Evolutionary conservation across 2,329 filamentous ascomycete genomes (phyloP).

Genomic region (Epicoccum nigrum): DNA sequence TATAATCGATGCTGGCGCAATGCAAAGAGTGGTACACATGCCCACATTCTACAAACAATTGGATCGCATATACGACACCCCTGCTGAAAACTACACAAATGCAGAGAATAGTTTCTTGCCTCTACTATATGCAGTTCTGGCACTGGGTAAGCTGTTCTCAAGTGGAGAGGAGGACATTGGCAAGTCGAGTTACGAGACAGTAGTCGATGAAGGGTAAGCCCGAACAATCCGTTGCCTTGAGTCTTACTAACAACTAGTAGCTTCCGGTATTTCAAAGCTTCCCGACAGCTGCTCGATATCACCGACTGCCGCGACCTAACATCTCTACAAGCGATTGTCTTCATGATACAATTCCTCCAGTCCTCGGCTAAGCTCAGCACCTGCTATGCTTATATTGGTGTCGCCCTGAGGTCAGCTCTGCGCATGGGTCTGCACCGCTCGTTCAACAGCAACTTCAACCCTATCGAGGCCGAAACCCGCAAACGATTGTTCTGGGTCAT

Average conservation of each 20-base stretch:
- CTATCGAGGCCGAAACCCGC: conserved; percentile 56
- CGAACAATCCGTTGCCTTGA: neutral
- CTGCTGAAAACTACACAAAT: conserved; percentile 55
- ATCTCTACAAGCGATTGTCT: conserved; percentile 58
- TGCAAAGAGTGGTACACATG: conserved; percentile 77
- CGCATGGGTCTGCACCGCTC: conserved; percentile 60
- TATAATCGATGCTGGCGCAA: conserved; percentile 65
- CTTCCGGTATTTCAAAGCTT: conserved; percentile 57
- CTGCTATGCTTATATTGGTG: conserved; percentile 60
- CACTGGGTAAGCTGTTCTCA: conserved; percentile 56
- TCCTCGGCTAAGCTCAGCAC: conserved; percentile 59
- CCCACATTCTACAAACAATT: conserved; percentile 81
- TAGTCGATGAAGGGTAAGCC: conserved; percentile 55
- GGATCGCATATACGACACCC: conserved; percentile 75
- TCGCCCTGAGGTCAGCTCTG: conserved; percentile 57
- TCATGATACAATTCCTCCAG: conserved; percentile 61
- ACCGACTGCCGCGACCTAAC: conserved; percentile 59
- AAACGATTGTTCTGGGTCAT: conserved; percentile 61
- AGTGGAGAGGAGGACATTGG: conserved; percentile 47
- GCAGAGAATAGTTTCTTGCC: conserved; percentile 56
- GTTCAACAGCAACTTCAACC: conserved; percentile 54
- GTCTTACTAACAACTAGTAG: conserved; percentile 35
- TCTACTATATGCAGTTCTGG: conserved; percentile 55
- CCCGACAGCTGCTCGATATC: conserved; percentile 58
- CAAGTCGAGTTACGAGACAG: conserved; percentile 52